phyloP scores from a whole-genome alignment of 805 yeast species.

The Teunomyces lycoperdinae region DNA sequence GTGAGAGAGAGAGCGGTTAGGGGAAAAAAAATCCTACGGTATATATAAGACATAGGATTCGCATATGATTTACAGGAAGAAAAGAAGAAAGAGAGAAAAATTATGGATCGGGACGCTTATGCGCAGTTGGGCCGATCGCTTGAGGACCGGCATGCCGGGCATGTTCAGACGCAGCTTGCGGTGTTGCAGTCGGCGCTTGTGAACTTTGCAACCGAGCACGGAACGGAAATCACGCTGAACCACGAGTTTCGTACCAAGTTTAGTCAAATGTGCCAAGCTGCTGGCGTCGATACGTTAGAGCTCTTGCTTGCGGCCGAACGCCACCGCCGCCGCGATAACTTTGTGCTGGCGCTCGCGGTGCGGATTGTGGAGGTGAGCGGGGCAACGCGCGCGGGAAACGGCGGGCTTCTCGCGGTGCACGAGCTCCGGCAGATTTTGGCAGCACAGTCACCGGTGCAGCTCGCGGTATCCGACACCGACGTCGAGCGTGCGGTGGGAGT shows the following conservation, averaged over 20 bases:
- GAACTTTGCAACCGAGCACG: constrained; percentile 73
- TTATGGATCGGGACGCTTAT: constrained; percentile 23
- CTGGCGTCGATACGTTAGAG: constrained; percentile 81
- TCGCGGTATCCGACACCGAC: constrained; percentile 46
- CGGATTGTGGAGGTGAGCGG: constrained; percentile 75
- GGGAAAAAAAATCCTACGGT: no score
- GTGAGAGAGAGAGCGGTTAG: no score
- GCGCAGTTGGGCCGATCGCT: constrained; percentile 50
- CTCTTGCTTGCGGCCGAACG: constrained; percentile 20
- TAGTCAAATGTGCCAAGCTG: constrained; percentile 68
- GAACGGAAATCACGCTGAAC: constrained; percentile 61
- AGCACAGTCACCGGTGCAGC: constrained; percentile 26
- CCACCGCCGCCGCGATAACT: constrained; percentile 39
- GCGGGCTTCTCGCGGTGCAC: constrained; percentile 71
- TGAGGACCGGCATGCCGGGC: constrained; percentile 52
- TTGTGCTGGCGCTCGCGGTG: constrained; percentile 61
- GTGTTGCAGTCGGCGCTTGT: constrained; percentile 75
- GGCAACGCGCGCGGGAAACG: constrained; percentile 67
- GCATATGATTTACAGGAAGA: no score
- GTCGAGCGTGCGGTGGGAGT: constrained; percentile 53
- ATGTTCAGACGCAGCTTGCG: constrained; percentile 65
- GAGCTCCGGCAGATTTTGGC: constrained; percentile 31
- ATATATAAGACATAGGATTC: no score
- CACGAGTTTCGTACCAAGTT: constrained; percentile 68
- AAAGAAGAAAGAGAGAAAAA: no score